phyloP scores from a whole-genome alignment of 257 asterid species.

The Craterostigma plantagineum region DNA sequence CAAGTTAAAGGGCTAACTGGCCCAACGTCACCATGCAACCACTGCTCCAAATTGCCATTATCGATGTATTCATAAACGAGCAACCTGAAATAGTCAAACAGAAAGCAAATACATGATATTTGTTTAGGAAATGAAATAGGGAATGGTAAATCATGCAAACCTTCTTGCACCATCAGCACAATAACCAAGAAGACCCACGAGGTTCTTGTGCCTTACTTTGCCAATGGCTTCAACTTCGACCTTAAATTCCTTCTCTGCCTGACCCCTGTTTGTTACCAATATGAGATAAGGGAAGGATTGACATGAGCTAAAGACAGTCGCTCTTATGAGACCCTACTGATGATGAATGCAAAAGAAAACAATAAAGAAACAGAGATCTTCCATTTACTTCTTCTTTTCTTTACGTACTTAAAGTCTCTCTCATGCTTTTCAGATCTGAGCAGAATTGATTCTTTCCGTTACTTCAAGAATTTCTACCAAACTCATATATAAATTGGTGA shows the following conservation, averaged over 20 bases:
- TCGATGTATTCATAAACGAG: constrained; percentile 85
- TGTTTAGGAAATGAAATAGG: neutral
- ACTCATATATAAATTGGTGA: no score
- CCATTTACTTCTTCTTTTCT: no score
- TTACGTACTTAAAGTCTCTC: no score
- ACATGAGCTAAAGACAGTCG: no score
- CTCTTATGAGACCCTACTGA: no score
- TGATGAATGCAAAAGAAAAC: no score
- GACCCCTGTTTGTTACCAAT: constrained; percentile 55
- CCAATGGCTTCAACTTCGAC: constrained; percentile 99
- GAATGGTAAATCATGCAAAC: constrained; percentile 11
- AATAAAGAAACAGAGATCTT: no score
- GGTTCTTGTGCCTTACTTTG: constrained; percentile 93
- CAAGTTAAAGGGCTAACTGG: constrained; percentile 81
- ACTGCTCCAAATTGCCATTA: constrained; percentile 95
- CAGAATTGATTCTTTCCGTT: no score
- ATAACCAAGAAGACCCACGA: constrained; percentile 76
- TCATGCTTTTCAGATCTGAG: no score
- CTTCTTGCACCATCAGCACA: constrained; percentile 89
- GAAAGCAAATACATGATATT: neutral
- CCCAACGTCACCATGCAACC: constrained; percentile 96
- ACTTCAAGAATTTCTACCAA: no score
- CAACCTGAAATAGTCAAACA: constrained; percentile 29
- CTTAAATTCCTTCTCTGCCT: constrained; percentile 88
- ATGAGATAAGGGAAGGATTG: no score